Percentiles rank a stretch among this genome's conserved stretches.
These are phyloP conservation scores for Nakazawaea pomicola DNA, from an alignment of 805 yeast species.

Conservation along the genomic window DNA sequence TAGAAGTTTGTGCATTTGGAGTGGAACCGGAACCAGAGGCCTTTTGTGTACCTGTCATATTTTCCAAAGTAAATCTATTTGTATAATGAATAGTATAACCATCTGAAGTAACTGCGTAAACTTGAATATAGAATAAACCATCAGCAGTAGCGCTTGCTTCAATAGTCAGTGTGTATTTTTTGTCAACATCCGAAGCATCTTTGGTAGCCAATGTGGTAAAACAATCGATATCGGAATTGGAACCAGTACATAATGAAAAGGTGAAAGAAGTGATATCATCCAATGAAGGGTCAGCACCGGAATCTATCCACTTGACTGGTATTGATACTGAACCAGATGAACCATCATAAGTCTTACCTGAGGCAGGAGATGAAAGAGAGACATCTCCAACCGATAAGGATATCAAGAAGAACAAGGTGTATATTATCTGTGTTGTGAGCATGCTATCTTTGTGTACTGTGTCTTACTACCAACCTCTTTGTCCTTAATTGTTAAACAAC, in stretches of 20 bases:
- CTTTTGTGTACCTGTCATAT: constrained; percentile 64
- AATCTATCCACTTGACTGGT: constrained; percentile 54
- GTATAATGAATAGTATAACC: constrained; percentile 63
- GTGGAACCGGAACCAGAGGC: constrained; percentile 44
- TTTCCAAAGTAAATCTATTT: constrained; percentile 56
- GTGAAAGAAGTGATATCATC: constrained; percentile 38
- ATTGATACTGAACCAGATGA: constrained; percentile 30
- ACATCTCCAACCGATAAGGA: constrained; percentile 21
- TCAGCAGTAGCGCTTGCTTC: constrained; percentile 41
- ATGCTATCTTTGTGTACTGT: background rate
- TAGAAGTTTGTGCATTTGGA: constrained; percentile 33
- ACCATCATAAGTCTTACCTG: constrained; percentile 35
- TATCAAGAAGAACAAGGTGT: background rate
- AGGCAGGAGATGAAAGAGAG: constrained; percentile 34
- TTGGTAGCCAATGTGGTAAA: constrained; percentile 26
- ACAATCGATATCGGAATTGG: constrained; percentile 42
- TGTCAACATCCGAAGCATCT: constrained; percentile 26
- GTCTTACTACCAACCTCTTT: too few species aligned
- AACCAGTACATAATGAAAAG: constrained; percentile 65
- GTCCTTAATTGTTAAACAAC: too few species aligned
- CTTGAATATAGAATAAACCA: constrained; percentile 74
- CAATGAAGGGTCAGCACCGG: constrained; percentile 43
- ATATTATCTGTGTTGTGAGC: too few species aligned
- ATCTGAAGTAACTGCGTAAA: constrained; percentile 40
- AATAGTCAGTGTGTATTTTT: constrained; percentile 34